Conservation (phyloP, 352 stramenopile genomes). For the Globisporangium recalcitrans region DNA sequence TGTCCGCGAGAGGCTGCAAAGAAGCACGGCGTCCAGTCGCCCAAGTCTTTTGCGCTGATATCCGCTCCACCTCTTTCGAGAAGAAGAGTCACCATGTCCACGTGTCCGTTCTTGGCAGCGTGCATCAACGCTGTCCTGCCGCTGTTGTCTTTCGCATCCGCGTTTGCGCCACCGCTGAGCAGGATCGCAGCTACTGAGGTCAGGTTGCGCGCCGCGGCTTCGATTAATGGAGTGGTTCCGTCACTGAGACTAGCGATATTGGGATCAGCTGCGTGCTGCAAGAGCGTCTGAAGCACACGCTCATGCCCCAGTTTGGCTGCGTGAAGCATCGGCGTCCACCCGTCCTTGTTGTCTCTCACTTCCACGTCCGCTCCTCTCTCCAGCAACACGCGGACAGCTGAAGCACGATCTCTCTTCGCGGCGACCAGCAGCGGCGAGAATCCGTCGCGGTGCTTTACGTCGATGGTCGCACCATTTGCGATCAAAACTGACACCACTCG, state of each 20-base stretch:
- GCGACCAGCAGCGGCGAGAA: conserved; percentile 9
- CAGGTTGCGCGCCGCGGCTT: background rate
- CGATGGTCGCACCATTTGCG: background rate
- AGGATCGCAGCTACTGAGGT: background rate
- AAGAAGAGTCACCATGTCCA: background rate
- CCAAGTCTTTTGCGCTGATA: background rate
- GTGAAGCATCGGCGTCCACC: conserved; percentile 12
- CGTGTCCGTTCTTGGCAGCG: background rate
- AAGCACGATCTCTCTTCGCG: conserved; percentile 1
- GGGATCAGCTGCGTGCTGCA: conserved; percentile 2
- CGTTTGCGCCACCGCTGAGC: background rate
- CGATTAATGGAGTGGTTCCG: background rate
- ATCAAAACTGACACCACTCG: conserved; percentile 1
- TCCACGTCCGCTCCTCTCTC: conserved; percentile 6
- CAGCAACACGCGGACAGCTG: background rate
- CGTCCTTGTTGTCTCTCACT: background rate
- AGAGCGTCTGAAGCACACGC: background rate
- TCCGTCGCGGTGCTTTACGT: conserved; percentile 4
- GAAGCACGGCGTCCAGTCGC: conserved; percentile 3
- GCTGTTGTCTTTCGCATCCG: background rate
- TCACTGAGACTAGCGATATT: background rate
- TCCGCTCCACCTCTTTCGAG: background rate
- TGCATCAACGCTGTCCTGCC: conserved; percentile 9
- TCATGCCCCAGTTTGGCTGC: conserved; percentile 6
- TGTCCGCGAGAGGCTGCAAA: conserved; percentile 6